Percentiles rank a stretch among this genome's conserved stretches.
phyloP scores from a whole-genome alignment of 768 basidiomycete species.

The Phylloporus sp. region DNA sequence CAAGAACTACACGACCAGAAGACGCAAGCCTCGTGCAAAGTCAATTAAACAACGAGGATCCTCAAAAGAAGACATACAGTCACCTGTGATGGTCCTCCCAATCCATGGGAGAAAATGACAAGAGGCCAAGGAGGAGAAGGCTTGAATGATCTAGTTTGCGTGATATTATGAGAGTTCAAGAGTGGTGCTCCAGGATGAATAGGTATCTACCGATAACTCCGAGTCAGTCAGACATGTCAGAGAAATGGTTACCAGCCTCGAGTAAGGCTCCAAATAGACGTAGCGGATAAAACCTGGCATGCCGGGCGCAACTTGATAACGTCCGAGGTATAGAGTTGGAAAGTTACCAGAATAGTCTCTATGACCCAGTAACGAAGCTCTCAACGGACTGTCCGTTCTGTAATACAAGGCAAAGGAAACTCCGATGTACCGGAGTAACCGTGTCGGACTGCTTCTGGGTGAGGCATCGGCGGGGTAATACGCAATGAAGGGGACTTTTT shows the following conservation, averaged over 20 bases:
- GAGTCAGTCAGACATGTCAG: not conserved
- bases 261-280: conserved; percentile 48
- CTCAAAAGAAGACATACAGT: not conserved
- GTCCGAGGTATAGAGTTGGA: too few species aligned
- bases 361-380: conserved; percentile 45
- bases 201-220: conserved; percentile 44
- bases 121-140: conserved; percentile 60
- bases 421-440: conserved; percentile 50
- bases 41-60: conserved; percentile 31
- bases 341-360: conserved; percentile 42
- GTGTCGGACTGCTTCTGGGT: conserved; percentile 31
- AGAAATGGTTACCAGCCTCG: conserved; percentile 34
- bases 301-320: too few species aligned
- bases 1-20: conserved; percentile 74
- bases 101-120: conserved; percentile 81
- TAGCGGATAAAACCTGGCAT: conserved; percentile 30
- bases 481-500: conserved; percentile 59
- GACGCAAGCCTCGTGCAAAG: conserved; percentile 69
- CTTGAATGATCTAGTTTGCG: conserved; percentile 2
- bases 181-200: conserved; percentile 53
- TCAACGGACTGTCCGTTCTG: conserved; percentile 33
- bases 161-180: conserved; percentile 26
- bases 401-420: not conserved
- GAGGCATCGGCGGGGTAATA: conserved; percentile 56
- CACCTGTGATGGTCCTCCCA: conserved; percentile 78